These are phyloP conservation scores for Annulohypoxylon stygium DNA, from an alignment of 495 filamentous ascomycete species.

Conservation along the genomic window DNA sequence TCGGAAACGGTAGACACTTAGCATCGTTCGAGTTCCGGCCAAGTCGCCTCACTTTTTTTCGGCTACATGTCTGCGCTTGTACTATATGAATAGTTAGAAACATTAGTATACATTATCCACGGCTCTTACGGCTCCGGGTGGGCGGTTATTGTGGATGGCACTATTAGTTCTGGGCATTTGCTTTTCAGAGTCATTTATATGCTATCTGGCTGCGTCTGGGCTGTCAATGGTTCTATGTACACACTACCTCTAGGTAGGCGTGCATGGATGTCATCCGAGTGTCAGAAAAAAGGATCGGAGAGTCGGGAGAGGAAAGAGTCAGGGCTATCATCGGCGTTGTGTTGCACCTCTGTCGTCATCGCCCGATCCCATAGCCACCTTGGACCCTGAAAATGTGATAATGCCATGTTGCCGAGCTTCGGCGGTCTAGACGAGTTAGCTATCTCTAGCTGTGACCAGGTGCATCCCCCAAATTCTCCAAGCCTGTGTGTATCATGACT, in stretches of 20 bases:
- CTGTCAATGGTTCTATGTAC: conserved; percentile 23
- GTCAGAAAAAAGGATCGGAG: conserved; percentile 18
- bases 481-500: conserved; percentile 30
- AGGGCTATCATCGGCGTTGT: conserved; percentile 47
- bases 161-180: conserved; percentile 30
- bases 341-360: conserved; percentile 45
- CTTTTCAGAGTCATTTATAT: background rate
- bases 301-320: background rate
- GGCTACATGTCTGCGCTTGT: background rate
- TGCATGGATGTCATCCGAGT: conserved; percentile 11
- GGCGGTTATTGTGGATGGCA: conserved; percentile 1
- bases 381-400: conserved; percentile 36
- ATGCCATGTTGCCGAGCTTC: conserved; percentile 29
- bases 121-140: background rate
- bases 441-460: conserved; percentile 14
- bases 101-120: background rate
- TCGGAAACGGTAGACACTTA: conserved; percentile 26
- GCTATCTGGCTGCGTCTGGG: too few species aligned
- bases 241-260: background rate
- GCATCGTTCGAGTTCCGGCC: conserved; percentile 24
- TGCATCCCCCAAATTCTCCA: conserved; percentile 30
- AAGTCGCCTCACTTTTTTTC: conserved; percentile 21
- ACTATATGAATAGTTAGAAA: background rate
- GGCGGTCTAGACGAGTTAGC: conserved; percentile 25
- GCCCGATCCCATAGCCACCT: conserved; percentile 27